These are phyloP conservation scores for Inga leiocalycina DNA, from an alignment of 306 rosid species.

Conservation along the genomic window DNA sequence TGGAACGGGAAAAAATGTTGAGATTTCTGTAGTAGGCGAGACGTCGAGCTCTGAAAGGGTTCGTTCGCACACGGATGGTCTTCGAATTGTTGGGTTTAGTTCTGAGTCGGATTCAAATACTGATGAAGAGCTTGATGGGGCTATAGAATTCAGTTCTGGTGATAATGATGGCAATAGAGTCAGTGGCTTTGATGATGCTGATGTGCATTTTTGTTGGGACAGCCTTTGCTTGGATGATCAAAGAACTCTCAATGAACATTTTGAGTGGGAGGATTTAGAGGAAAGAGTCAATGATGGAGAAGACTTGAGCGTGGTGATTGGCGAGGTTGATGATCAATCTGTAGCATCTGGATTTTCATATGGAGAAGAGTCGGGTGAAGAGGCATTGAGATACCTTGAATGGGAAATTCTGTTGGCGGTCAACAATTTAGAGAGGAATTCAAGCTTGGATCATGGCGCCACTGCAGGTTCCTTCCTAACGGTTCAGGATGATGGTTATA, in stretches of 20 bases:
- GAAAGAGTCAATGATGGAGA: conserved; percentile 53
- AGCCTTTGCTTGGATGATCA: conserved; percentile 64
- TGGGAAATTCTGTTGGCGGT: conserved; percentile 84
- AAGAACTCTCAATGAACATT: conserved; percentile 51
- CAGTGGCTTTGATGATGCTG: conserved; percentile 50
- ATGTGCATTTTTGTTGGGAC: conserved; percentile 58
- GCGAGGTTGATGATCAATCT: conserved; percentile 56
- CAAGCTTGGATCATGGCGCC: conserved; percentile 37
- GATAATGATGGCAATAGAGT: conserved; percentile 36
- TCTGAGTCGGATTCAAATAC: conserved; percentile 66
- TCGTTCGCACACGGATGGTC: conserved; percentile 42
- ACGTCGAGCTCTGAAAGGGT: conserved; percentile 15
- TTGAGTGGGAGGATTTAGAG: conserved; percentile 73
- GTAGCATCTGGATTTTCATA: conserved; percentile 59
- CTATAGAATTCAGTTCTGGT: conserved; percentile 31
- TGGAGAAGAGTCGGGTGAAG: conserved; percentile 49
- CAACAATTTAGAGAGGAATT: conserved; percentile 57
- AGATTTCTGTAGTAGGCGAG: conserved; percentile 36
- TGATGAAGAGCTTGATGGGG: conserved; percentile 36
- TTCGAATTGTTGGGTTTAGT: conserved; percentile 63
- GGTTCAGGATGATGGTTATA: conserved; percentile 56
- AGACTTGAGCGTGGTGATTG: conserved; percentile 38
- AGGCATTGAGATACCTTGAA: conserved; percentile 58
- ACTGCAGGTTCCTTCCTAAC: conserved; percentile 42
- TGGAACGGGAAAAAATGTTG: conserved; percentile 36